Percentiles rank a stretch among this genome's conserved stretches.
Conservation (phyloP, 75 land plant species). For the Pinus albicaulis region DNA sequence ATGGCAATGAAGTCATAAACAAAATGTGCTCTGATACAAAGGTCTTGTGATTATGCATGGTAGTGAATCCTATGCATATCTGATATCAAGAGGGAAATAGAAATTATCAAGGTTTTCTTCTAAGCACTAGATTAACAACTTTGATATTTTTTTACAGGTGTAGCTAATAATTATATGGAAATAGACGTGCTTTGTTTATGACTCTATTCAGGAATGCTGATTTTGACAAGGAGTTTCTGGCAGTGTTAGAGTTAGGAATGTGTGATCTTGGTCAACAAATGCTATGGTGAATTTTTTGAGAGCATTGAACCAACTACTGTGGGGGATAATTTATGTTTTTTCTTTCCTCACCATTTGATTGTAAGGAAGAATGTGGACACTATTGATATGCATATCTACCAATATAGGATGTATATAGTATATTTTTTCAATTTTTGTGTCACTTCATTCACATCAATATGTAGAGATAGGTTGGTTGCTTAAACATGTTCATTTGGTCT, state of each 20-base stretch:
- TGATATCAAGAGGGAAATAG: slow-evolving; percentile 71
- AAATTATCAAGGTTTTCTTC: slow-evolving; percentile 83
- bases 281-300: slow-evolving; percentile 98
- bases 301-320: slow-evolving; percentile 84
- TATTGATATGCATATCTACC: neutral
- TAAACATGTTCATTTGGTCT: neutral
- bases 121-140: neutral
- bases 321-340: slow-evolving; percentile 37
- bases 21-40: slow-evolving; percentile 90
- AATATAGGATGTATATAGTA: neutral
- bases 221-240: neutral
- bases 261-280: slow-evolving; percentile 94
- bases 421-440: neutral
- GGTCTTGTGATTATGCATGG: slow-evolving; percentile 98
- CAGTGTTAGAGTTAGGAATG: slow-evolving; percentile 84
- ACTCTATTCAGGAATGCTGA: neutral
- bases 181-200: neutral
- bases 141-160: neutral
- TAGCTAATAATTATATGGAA: neutral
- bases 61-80: slow-evolving; percentile 65
- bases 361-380: neutral
- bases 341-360: neutral
- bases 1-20: slow-evolving; percentile 69
- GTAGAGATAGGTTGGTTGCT: neutral
- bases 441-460: neutral